Percentiles rank a stretch among this genome's conserved stretches.
Evolutionary conservation across 495 filamentous ascomycete species (phyloP).

Genomic region (Aspergillus taichungensis): DNA sequence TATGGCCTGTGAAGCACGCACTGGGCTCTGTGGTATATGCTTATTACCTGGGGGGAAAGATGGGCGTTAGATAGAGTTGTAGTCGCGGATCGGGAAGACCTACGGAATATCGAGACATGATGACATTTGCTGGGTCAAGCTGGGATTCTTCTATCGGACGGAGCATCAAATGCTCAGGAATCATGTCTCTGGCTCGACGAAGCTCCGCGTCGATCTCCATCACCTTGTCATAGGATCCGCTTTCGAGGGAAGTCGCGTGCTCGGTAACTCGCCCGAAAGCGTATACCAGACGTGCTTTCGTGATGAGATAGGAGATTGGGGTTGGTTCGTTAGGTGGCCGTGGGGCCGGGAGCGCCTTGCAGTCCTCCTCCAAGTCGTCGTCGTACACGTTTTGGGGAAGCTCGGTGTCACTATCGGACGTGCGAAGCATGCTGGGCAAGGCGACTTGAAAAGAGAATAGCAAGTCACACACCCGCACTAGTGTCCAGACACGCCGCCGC

Average conservation of each 20-base stretch:
- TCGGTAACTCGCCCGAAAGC: slow-evolving; percentile 54
- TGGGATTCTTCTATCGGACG: slow-evolving; percentile 69
- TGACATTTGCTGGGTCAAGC: slow-evolving; percentile 65
- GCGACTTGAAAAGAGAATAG: slow-evolving; percentile 88
- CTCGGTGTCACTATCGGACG: slow-evolving; percentile 74
- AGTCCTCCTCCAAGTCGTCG: slow-evolving; percentile 81
- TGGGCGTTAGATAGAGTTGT: slow-evolving; percentile 8
- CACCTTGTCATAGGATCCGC: slow-evolving; percentile 70
- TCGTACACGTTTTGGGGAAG: slow-evolving; percentile 88
- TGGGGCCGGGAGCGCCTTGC: slow-evolving; percentile 64
- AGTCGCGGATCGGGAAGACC: slow-evolving; percentile 1
- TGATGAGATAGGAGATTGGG: slow-evolving; percentile 80
- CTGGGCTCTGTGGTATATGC: slow-evolving; percentile 82
- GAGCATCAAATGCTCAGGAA: slow-evolving; percentile 72
- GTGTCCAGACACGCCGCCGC: slow-evolving; percentile 79
- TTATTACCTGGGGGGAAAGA: slow-evolving; percentile 45
- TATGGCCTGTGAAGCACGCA: slow-evolving; percentile 86
- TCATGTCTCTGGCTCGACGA: slow-evolving; percentile 56
- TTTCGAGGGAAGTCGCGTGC: slow-evolving; percentile 33
- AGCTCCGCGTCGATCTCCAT: slow-evolving; percentile 72
- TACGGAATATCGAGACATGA: slow-evolving; percentile 73
- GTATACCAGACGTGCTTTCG: slow-evolving; percentile 59
- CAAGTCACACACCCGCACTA: slow-evolving; percentile 72
- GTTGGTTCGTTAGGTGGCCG: slow-evolving; percentile 71
- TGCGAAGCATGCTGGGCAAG: slow-evolving; percentile 79